Conservation (phyloP, 768 basidiomycete species). For the Leccinellum albellum region DNA sequence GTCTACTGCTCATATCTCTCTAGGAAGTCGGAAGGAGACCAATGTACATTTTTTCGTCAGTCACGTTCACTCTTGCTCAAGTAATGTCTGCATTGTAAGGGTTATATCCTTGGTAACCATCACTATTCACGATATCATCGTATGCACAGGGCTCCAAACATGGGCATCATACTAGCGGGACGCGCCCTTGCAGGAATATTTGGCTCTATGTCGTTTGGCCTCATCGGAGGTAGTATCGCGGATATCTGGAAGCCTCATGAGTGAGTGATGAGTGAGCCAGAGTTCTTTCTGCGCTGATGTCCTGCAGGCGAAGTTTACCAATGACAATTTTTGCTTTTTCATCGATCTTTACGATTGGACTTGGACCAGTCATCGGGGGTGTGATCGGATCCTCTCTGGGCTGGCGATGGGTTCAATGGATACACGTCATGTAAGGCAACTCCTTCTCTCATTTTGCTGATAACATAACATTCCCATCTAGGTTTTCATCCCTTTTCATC, state of each 20-base stretch:
- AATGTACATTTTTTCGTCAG: constrained; percentile 49
- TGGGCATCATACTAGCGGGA: constrained; percentile 54
- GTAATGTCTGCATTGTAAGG: constrained; percentile 35
- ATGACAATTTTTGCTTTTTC: constrained; percentile 67
- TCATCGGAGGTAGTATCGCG: constrained; percentile 66
- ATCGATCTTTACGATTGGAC: constrained; percentile 53
- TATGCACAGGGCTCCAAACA: constrained; percentile 35
- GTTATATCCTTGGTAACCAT: not conserved
- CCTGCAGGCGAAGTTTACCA: constrained; percentile 61
- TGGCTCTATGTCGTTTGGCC: constrained; percentile 59
- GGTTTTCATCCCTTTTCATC: constrained; percentile 50
- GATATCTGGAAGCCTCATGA: constrained; percentile 66
- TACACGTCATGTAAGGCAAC: constrained; percentile 53
- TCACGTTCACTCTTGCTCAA: constrained; percentile 52
- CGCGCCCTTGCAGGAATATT: constrained; percentile 61
- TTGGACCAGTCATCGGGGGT: constrained; percentile 61
- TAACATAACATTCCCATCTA: constrained; percentile 20
- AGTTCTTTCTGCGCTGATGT: not conserved
- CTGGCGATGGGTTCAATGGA: constrained; percentile 86
- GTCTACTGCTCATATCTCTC: not conserved
- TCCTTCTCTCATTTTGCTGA: not conserved
- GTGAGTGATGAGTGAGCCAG: constrained; percentile 33
- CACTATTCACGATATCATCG: not conserved
- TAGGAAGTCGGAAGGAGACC: constrained; percentile 66
- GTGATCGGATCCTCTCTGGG: constrained; percentile 59